A percentile compares a stretch with the other conserved stretches of the same genome.
phyloP scores from a whole-genome alignment of 1,284 basidiomycete genomes.

The Cutaneotrichosporon cutaneum region DNA sequence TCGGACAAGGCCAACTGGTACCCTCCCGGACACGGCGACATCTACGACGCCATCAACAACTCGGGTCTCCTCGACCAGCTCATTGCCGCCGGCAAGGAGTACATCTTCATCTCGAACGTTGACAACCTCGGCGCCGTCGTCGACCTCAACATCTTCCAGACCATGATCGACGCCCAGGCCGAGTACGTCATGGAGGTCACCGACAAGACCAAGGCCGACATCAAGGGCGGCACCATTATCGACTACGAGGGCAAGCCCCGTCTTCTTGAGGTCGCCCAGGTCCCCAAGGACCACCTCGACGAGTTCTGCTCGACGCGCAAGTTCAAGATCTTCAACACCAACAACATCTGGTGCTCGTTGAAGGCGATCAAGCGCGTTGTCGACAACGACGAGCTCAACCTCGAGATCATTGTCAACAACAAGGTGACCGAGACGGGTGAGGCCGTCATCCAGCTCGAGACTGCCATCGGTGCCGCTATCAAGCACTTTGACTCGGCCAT shows the following conservation, averaged over 20 bases:
- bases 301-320: constrained; percentile 88
- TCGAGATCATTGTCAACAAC: constrained; percentile 89
- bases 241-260: constrained; percentile 91
- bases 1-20: constrained; percentile 98
- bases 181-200: constrained; percentile 99
- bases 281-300: constrained; percentile 94
- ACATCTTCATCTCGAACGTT: constrained; percentile 98
- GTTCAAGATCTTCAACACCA: constrained; percentile 76
- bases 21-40: constrained; percentile 97
- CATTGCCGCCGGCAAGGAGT: constrained; percentile 93
- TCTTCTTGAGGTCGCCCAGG: constrained; percentile 97
- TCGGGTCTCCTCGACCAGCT: constrained; percentile 96
- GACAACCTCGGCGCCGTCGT: constrained; percentile 98
- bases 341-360: constrained; percentile 88
- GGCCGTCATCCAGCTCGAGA: constrained; percentile 89
- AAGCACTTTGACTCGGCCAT: constrained; percentile 68
- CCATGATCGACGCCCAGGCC: constrained; percentile 82
- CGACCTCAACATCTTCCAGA: constrained; percentile 63
- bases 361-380: constrained; percentile 90
- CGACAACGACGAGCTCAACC: constrained; percentile 74
- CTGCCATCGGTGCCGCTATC: constrained; percentile 92
- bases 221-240: constrained; percentile 99
- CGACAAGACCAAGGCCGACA: constrained; percentile 99
- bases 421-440: constrained; percentile 84
- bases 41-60: constrained; percentile 63